Evolutionary conservation across 2,329 filamentous ascomycete species (phyloP).

Genomic region (Scedosporium boydii): DNA sequence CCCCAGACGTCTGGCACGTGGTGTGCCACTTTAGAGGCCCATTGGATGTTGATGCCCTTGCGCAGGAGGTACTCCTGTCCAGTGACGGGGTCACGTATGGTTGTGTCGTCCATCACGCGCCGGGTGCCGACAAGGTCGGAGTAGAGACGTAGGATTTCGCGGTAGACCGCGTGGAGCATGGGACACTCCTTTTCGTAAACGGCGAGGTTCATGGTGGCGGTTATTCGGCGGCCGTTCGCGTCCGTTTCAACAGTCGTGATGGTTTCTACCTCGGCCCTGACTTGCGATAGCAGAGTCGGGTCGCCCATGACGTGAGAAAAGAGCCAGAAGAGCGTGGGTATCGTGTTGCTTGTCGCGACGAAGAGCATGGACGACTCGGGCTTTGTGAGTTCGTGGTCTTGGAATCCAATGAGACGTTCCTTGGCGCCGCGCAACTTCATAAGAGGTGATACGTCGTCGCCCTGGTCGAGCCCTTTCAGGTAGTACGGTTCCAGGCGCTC

Average conservation of each 20-base stretch:
- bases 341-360: constrained; percentile 22
- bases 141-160: constrained; percentile 32
- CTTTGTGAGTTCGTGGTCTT: constrained; percentile 16
- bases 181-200: constrained; percentile 28
- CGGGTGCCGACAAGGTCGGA: constrained; percentile 28
- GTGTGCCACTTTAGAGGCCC: constrained; percentile 8
- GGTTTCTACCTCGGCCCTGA: neutral
- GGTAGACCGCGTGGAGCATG: constrained; percentile 32
- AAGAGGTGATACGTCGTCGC: constrained; percentile 16
- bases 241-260: neutral
- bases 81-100: constrained; percentile 11
- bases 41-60: constrained; percentile 15
- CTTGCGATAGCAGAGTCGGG: constrained; percentile 14
- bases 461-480: constrained; percentile 15
- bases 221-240: neutral
- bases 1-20: constrained; percentile 7
- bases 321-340: constrained; percentile 28
- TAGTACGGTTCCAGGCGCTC: constrained; percentile 21
- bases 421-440: constrained; percentile 18
- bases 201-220: constrained; percentile 23
- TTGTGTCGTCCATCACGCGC: constrained; percentile 29
- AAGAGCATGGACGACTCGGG: constrained; percentile 20
- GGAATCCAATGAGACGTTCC: constrained; percentile 19
- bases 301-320: constrained; percentile 19
- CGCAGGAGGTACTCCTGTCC: constrained; percentile 19